Evolutionary conservation across 2,329 filamentous ascomycete genomes (phyloP), one percentile per base, ranked within the genome.

Genomic region (Penicillium sp.): DNA sequence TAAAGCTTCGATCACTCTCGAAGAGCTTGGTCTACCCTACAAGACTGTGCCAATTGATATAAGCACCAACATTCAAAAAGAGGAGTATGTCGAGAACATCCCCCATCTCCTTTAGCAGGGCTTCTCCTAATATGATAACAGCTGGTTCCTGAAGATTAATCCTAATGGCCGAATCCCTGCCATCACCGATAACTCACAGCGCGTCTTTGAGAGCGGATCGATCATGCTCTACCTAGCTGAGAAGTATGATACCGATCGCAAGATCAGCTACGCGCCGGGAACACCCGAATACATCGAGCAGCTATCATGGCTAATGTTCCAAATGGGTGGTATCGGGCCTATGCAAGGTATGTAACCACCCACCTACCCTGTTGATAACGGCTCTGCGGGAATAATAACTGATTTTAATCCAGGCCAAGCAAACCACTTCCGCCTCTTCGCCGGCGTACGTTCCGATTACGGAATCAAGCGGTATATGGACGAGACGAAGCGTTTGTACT

Each of bases 141-240:
- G 67, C 11, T 79, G 76, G 76, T 81, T 74, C 61, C 58, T 79
- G 42, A 71, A 75, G 43, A 77, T 79, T 54, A 79, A 79, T 54
- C 78, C 77, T n/a, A 80, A 79, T 59, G 78, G 77, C 29, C 74
- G 77, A 35, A 79, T 80, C 51, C 78, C 77, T 18, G 78, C 77
- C 18, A 69, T 80, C 42, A 67, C 73, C 29, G 77, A 80, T 61
- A 68, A 69, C 37, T 56, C 64, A 1, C 59, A 73, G 62, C 67
- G 71, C 2, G 67, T 80, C 33, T 80, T 80, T 58, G 77, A 80
- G 57, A 75, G 74, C 45, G 76, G 75, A 6, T 69, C 75, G 1
- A 75, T 81, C 45, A 73, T 80, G 70, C 67, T 76, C 23, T 81
- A 81, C 53, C 67, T 81, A 11, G 67, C 64, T 37, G 70, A 76